A percentile compares a stretch with the other conserved stretches of the same genome.
Evolutionary conservation across 176 grass and related monocot species (phyloP).

Genomic region (Eragrostis nindensis): DNA sequence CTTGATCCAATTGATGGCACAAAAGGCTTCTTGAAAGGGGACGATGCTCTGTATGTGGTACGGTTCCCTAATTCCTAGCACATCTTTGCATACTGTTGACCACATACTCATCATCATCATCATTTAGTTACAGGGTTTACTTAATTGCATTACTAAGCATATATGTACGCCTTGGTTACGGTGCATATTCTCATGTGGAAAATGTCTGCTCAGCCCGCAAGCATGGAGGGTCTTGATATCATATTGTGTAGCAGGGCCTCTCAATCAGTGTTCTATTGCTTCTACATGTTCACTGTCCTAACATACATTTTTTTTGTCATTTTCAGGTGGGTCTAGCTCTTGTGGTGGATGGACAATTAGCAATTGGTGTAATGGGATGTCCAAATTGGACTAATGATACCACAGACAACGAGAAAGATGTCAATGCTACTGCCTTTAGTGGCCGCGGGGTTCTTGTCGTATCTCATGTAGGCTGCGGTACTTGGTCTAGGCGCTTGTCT

Average conservation of each 20-base stretch:
- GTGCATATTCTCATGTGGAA: neutral
- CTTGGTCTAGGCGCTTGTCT: constrained; percentile 72
- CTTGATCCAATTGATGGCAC: constrained; percentile 98
- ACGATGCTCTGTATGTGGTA: constrained; percentile 95
- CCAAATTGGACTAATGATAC: constrained; percentile 76
- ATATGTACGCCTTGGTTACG: neutral
- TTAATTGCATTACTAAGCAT: constrained; percentile 20
- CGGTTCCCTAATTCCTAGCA: neutral
- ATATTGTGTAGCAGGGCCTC: neutral
- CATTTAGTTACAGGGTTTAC: neutral
- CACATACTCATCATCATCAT: neutral
- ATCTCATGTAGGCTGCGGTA: constrained; percentile 72
- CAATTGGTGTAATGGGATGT: constrained; percentile 81
- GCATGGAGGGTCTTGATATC: neutral
- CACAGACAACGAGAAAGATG: constrained; percentile 23
- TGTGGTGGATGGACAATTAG: constrained; percentile 78
- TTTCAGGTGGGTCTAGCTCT: constrained; percentile 85
- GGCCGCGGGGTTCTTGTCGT: constrained; percentile 74
- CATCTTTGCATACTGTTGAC: constrained; percentile 13
- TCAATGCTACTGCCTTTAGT: constrained; percentile 26
- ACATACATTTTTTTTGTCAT: constrained; percentile 37
- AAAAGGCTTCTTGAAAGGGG: constrained; percentile 82
- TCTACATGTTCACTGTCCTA: constrained; percentile 13
- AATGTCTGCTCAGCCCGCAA: neutral
- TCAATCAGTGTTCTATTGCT: neutral